Evolutionary conservation across 371 early-diverging fungal genomes (phyloP).

Genomic region (Mucor circinelloides): DNA sequence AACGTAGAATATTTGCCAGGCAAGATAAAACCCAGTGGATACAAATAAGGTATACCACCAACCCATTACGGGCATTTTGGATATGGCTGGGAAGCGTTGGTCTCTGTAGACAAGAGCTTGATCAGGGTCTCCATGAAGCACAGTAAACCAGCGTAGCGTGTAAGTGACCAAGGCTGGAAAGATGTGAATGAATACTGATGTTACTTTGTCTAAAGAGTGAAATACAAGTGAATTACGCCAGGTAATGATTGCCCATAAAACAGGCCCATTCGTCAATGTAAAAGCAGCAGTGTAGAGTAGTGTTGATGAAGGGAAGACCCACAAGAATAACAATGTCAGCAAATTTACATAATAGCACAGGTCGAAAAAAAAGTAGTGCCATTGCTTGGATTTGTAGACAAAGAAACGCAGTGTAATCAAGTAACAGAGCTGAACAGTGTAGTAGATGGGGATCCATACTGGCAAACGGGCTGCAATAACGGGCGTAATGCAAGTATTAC

Average conservation of each 20-base stretch:
- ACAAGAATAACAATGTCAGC: conserved; percentile 56
- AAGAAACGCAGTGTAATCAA: conserved; percentile 57
- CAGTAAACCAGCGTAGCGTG: conserved; percentile 65
- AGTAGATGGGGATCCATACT: conserved; percentile 60
- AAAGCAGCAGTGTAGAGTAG: conserved; percentile 57
- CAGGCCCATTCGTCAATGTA: conserved; percentile 65
- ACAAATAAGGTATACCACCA: conserved; percentile 43
- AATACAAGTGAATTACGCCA: conserved; percentile 73
- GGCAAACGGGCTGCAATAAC: conserved; percentile 61
- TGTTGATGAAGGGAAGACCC: conserved; percentile 51
- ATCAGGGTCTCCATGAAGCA: conserved; percentile 23
- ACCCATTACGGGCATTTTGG: conserved; percentile 10
- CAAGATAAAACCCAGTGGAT: conserved; percentile 56
- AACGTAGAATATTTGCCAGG: conserved; percentile 73
- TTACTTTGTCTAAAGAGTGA: conserved; percentile 75
- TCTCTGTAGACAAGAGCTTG: conserved; percentile 35
- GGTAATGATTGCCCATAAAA: conserved; percentile 72
- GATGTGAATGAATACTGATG: conserved; percentile 73
- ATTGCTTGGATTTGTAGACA: conserved; percentile 59
- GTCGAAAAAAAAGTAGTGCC: conserved; percentile 76
- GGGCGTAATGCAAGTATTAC: conserved; percentile 68
- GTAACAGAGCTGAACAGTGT: conserved; percentile 51
- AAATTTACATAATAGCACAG: conserved; percentile 71
- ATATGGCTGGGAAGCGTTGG: conserved; percentile 47
- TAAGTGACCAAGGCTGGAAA: conserved; percentile 67